phyloP scores from a whole-genome alignment of 2,329 filamentous ascomycete genomes.

The Ilyonectria mors-panacis region DNA sequence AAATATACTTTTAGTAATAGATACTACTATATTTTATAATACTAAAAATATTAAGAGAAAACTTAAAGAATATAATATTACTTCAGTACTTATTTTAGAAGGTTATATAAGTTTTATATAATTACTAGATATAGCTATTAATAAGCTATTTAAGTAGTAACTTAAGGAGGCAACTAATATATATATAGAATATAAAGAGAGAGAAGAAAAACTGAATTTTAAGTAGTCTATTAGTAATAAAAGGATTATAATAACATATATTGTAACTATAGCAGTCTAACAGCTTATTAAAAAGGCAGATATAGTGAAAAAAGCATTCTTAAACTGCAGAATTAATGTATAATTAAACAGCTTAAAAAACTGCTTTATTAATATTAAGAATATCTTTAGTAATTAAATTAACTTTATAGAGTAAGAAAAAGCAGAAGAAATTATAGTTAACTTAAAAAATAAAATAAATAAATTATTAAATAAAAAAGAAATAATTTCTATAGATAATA shows the following conservation, averaged over 20 bases:
- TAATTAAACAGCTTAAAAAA: conserved; percentile 3
- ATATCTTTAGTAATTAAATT: background rate
- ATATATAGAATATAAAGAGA: background rate
- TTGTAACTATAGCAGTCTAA: conserved; percentile 8
- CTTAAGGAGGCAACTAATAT: background rate
- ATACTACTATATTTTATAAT: background rate
- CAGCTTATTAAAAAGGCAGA: background rate
- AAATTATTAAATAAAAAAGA: too few species aligned
- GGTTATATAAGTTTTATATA: too few species aligned
- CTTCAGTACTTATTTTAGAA: too few species aligned
- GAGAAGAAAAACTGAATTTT: background rate
- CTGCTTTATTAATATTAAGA: conserved; percentile 17
- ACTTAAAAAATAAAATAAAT: conserved; percentile 2
- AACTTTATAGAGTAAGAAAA: conserved; percentile 9
- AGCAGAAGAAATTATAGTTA: conserved; percentile 2
- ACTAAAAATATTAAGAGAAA: background rate
- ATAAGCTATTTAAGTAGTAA: too few species aligned
- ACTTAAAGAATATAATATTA: too few species aligned
- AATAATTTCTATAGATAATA: too few species aligned
- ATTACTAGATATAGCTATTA: too few species aligned
- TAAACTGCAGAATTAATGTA: conserved; percentile 19
- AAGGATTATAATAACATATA: conserved; percentile 16
- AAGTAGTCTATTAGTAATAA: conserved; percentile 18
- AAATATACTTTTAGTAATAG: background rate
- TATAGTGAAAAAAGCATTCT: conserved; percentile 16